Conservation (phyloP, 2,329 filamentous ascomycete genomes). For the Pseudogymnoascus sp. region DNA sequence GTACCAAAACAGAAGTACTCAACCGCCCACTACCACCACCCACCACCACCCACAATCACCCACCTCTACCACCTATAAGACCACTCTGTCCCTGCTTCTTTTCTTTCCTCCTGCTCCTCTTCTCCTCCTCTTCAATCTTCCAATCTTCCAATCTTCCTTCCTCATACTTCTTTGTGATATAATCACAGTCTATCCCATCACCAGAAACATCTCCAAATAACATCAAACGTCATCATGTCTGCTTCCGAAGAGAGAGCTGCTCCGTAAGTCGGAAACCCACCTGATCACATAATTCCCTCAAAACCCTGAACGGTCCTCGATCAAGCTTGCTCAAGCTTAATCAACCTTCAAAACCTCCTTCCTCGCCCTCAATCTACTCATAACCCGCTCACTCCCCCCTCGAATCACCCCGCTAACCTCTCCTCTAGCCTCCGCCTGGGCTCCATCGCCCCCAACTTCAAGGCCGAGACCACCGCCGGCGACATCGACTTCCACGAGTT, state of each 20-base stretch:
- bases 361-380: not conserved
- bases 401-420: slow-evolving; percentile 8
- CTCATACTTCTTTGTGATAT: not conserved
- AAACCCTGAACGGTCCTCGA: not conserved
- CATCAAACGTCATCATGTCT: slow-evolving; percentile 5
- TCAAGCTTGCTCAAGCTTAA: not conserved
- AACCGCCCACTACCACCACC: not conserved
- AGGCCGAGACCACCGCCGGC: slow-evolving; percentile 71
- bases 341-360: not conserved
- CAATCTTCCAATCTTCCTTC: not conserved
- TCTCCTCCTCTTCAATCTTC: not conserved
- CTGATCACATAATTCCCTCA: not conserved
- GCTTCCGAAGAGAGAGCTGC: slow-evolving; percentile 10
- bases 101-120: not conserved
- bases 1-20: not conserved
- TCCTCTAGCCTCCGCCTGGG: slow-evolving; percentile 53
- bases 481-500: slow-evolving; percentile 78
- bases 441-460: slow-evolving; percentile 69
- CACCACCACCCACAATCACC: not conserved
- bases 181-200: not conserved
- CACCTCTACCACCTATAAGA: not conserved
- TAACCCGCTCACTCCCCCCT: not conserved
- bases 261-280: slow-evolving; percentile 10
- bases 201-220: not conserved
- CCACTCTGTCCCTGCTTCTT: not conserved